Evolutionary conservation across 495 filamentous ascomycete species (phyloP), one percentile per base, ranked within the genome.

Genomic region (Usnea hakonensis): DNA sequence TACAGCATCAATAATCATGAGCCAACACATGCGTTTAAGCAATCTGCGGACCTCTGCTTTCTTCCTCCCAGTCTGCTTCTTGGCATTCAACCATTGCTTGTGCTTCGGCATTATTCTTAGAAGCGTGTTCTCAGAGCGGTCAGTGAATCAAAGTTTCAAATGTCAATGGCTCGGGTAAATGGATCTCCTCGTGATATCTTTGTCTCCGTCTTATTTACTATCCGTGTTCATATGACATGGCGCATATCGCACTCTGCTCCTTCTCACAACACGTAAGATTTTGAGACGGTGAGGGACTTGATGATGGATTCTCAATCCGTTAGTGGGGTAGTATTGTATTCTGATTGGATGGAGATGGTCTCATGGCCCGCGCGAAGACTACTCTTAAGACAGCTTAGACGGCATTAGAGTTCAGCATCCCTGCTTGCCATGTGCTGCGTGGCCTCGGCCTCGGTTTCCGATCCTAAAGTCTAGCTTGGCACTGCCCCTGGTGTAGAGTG

Each of bases 21-120:
- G 41, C 54, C 33, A 14, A 23, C 33, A 58, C 7, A 17, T 57
- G 21, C 19, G 21, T 16, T 33, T 13, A 37, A 35, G 36, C 33
- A 40, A 32, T 30, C 36, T 50, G 57, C 55, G 37, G 41, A 62
- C 60, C 60, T 57, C 37, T 28, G n/a, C 38, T 38, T 23, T 46
- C 37, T 73, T 64, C 66, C 68, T 73, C 21, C 65, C 74, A 32
- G 65, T 73, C 67, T 81, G 82, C 62, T 75, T 76, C 68, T 80
- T 79, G 4, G 65, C 64, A 64, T 77, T 78, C 16, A 83, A 69
- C 41, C 83, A 77, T 21, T 72, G 64, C 70, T 85, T 85, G 21
- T 71, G 76, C 68, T 81, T 83, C 7, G 79, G 77, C 82, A 84
- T 85, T 55, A 28, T 62, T n/a, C n/a, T n/a, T 30, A 11, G 21